A percentile compares a stretch with the other conserved stretches of the same genome.
phyloP scores from a whole-genome alignment of 768 basidiomycete genomes.

The Trametes cinnabarina region DNA sequence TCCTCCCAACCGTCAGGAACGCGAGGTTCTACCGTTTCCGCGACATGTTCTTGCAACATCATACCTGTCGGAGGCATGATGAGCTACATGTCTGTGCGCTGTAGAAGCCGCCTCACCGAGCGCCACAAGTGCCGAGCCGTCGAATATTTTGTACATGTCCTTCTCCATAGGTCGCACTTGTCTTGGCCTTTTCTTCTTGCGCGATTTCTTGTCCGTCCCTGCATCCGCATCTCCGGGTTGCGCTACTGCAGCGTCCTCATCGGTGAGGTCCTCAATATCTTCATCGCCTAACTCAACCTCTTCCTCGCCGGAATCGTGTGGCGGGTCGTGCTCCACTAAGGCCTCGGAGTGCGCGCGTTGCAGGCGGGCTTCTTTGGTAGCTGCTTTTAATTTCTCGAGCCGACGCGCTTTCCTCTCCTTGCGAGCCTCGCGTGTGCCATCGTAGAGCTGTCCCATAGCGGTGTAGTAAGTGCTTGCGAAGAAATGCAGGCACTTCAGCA shows the following conservation, averaged over 20 bases:
- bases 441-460: conserved; percentile 56
- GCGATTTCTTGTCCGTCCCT: conserved; percentile 4
- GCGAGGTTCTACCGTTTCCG: conserved; percentile 37
- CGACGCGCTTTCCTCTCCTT: conserved; percentile 34
- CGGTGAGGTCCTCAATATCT: conserved; percentile 1
- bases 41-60: conserved; percentile 65
- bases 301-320: conserved; percentile 20
- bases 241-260: conserved; percentile 9
- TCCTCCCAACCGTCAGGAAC: conserved; percentile 50
- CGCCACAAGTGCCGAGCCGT: conserved; percentile 71
- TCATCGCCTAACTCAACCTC: conserved; percentile 2
- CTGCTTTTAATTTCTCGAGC: conserved; percentile 37
- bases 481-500: conserved; percentile 52
- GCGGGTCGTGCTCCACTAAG: conserved; percentile 15
- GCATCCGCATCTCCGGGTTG: conserved; percentile 12
- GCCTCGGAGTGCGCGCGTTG: background rate
- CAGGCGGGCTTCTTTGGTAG: conserved; percentile 14
- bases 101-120: conserved; percentile 47
- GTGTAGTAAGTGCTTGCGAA: conserved; percentile 57
- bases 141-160: conserved; percentile 76
- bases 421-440: conserved; percentile 41
- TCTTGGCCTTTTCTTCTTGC: conserved; percentile 13
- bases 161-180: conserved; percentile 25
- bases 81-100: background rate
- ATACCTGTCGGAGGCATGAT: conserved; percentile 44